These are phyloP conservation scores for Paratinospora sagittata DNA, from an alignment of 164 flowering plant species.

Conservation along the genomic window DNA sequence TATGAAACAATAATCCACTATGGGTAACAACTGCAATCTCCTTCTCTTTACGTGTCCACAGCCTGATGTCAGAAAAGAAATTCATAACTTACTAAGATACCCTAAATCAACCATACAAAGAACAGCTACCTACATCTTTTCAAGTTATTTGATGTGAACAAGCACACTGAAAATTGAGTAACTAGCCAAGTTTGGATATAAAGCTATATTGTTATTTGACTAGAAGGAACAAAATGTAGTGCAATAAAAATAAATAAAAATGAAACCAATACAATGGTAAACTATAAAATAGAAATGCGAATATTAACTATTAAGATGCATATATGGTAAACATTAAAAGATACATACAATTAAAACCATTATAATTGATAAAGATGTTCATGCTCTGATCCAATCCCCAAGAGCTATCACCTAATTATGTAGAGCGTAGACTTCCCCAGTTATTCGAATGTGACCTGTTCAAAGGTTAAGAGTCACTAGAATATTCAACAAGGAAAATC, in stretches of 20 bases:
- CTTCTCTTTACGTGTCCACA: slow-evolving; percentile 81
- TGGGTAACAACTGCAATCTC: slow-evolving; percentile 87
- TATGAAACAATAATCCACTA: slow-evolving; percentile 68
- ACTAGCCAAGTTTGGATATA: not conserved
- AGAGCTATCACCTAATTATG: too few species aligned
- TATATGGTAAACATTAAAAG: too few species aligned
- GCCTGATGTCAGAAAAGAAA: slow-evolving; percentile 34
- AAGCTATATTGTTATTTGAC: not conserved
- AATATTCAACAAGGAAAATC: too few species aligned
- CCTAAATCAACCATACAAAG: not conserved
- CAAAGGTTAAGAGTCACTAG: not conserved
- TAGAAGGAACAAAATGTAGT: not conserved
- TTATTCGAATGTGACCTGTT: not conserved
- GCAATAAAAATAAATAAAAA: not conserved
- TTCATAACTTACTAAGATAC: not conserved
- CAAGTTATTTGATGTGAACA: not conserved
- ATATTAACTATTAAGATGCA: too few species aligned
- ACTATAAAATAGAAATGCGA: too few species aligned
- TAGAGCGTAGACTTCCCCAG: not conserved
- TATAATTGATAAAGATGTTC: too few species aligned
- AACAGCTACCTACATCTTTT: not conserved
- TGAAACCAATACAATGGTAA: too few species aligned
- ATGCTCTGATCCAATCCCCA: too few species aligned
- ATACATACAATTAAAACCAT: too few species aligned
- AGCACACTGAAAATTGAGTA: not conserved